Evolutionary conservation across 2,329 filamentous ascomycete genomes (phyloP), one percentile per base, ranked within the genome.

Genomic region (Rhinocladiella mackenziei): DNA sequence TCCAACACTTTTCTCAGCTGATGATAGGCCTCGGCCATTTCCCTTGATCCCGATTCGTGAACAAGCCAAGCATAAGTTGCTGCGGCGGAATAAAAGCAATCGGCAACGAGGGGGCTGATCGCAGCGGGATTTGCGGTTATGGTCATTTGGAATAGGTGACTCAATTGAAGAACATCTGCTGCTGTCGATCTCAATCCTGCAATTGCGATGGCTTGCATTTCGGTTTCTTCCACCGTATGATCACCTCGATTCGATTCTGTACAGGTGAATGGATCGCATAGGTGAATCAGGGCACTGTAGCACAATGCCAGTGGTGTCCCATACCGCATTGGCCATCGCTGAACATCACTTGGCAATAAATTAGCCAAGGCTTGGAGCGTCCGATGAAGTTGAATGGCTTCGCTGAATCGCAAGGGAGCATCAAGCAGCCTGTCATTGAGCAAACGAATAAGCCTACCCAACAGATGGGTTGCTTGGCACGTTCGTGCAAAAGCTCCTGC

Each of bases 81-180:
- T 11, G 62, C 60, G 4, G 59, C 59, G 38, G 62, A 55, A 46
- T 66, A 67, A n/a, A 66, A 23, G 36, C 56, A 55, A 35, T 65
- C 60, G 6, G 60, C 55, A 8, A 61, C 39, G 18, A 59, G 45
- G 5, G 57, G 56, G 37, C 54, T 56, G 22, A 50, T 51, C 4
- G 47, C 43, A 14, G 50, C 38, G 3, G 46, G 40, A 32, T 56
- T 50, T 8, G 43, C 23, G 9, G 22, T 31, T 37, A 57, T 54
- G n/a, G 13, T 32, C 4, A 14, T 14, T 13, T 48, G 33, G 2
- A 57, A 36, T 7, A 47, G 28, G 4, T 41, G 41, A 29, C 39
- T 50, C 40, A 58, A 54, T 8, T 45, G 34, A 8, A 56, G 31
- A 13, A 54, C 43, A 25, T 57, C 54, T 3, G 43, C 40, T 3